These are phyloP conservation scores for Sphaerulina musiva DNA, from an alignment of 2,329 filamentous ascomycete species.

Conservation along the genomic window DNA sequence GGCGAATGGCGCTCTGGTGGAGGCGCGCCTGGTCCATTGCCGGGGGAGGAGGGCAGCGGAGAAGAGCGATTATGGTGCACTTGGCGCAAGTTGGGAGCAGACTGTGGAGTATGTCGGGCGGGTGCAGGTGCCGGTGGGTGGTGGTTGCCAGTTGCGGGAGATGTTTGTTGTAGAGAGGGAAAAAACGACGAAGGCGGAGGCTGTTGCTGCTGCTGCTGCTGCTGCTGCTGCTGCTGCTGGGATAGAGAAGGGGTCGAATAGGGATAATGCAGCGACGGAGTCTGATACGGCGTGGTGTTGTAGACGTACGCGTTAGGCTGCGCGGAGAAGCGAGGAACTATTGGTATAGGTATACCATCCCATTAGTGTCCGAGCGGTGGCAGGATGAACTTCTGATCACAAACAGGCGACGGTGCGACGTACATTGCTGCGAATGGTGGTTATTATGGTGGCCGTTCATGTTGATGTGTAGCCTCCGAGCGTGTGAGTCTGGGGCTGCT, in stretches of 20 bases:
- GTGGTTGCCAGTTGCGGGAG: not conserved
- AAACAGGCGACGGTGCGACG: no score
- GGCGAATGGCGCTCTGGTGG: conserved; percentile 21
- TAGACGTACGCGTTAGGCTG: not conserved
- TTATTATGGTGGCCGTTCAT: no score
- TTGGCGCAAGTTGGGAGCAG: conserved; percentile 7
- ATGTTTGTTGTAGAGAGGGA: conserved; percentile 13
- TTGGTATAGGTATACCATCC: not conserved
- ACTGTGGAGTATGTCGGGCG: conserved; percentile 4
- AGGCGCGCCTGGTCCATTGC: conserved; percentile 26
- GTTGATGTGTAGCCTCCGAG: no score
- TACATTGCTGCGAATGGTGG: no score
- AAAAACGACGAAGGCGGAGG: conserved; percentile 15
- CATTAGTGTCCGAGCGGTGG: not conserved
- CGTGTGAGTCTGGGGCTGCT: no score
- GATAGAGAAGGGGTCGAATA: not conserved
- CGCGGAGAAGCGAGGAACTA: not conserved
- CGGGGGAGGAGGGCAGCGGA: conserved; percentile 15
- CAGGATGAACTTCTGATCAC: no score
- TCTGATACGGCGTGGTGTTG: conserved; percentile 5
- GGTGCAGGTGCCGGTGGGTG: not conserved
- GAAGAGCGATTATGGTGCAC: conserved; percentile 7
- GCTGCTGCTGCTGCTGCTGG: conserved; percentile 12
- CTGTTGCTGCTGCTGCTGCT: conserved; percentile 11
- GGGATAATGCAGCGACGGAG: not conserved